Base-by-base conservation (phyloP, 345 rosid genomes). In the Gossypioides kirkii region DNA sequence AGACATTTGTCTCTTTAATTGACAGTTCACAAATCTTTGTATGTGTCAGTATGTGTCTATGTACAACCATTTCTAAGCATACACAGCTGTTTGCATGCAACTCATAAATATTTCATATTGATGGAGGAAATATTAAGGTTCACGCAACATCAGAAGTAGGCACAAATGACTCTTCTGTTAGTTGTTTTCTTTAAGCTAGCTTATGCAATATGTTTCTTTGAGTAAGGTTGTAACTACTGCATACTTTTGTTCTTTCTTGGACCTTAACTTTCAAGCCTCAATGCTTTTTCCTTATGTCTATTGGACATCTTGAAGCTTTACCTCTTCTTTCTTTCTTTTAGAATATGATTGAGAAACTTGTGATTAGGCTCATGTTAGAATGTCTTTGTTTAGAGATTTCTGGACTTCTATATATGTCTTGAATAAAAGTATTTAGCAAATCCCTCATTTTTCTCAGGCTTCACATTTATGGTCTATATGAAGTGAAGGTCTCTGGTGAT, bases 401-500 rank as follows among this genome's bases (percentile, higher is more conserved):
- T 66, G 18, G 41, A 46, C 55, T 45, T 66, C 70, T 46, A 3
- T 46, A 6, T 61, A 18, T 13, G n/a, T 61, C 58, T 61, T 61
- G 49, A 22, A 14, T 61, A 61, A 61, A 43, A 63, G 32, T 62
- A 61, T 60, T 73, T 12, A 72, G 45, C 74, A 11, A 68, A 59
- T 20, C 42, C 73, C 73, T 71, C 38, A 61, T 74, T 52, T 70
- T 69, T 81, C 38, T n/a, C 83, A 94, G 97, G 91, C 80, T 94
- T 68, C 79, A 89, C 60, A 82, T 83, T 73, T 90, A 91, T 83
- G 89, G 97, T 74, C 80, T 94, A 72, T 87, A 65, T 71, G 98
- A 94, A 85, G 87, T 90, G 74, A 92, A 90, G 80, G 96, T 94
- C 77, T 89, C 94, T 20, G 97, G 98, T 58, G 98, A 94, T 78